Base-by-base conservation (phyloP, 371 early-diverging fungal species). In the Batkoa obscura region DNA sequence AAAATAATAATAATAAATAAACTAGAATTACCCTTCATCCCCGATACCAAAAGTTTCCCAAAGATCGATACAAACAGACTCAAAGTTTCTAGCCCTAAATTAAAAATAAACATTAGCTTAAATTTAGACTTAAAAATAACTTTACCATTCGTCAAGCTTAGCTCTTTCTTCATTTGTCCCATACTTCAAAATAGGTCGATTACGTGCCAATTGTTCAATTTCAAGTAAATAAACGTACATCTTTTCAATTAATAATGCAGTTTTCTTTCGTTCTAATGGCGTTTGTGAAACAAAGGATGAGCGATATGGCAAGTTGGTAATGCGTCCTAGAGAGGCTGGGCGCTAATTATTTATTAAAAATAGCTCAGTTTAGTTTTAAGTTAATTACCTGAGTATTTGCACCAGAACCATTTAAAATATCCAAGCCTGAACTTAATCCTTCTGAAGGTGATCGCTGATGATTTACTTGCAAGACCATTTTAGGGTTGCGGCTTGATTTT, bases 401-500 rank as follows among this genome's bases (percentile, higher is more conserved):
- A 23, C 23, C 23, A 23, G 23, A 23, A 23, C 23, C 23, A 23
- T 23, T 23, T 23, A 23, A 23, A 23, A 23, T 23, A 23, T 23
- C 23, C 23, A 23, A 23, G 23, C 23, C 23, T 23, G 23, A 23
- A 23, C 23, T 23, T 23, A 23, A 23, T 23, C 23, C 23, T 23
- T 23, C 23, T 23, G 23, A 23, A 23, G 23, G 23, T 23, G 23
- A 23, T 23, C 23, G 23, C 23, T 23, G 23, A 23, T 23, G 23
- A 23, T 23, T 23, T 43, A 90, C 83, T 65, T 90, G 87, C 62
- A 95, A 68, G 15, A 83, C 70, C 64, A 89, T 87, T 52, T 86
- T 83, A 8, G 94, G 94, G 62, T 88, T 89, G 54, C 84, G 75
- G 23, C 84, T 83, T 8, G 94, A 88, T 58, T 81, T 79, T 43